A percentile compares a stretch with the other conserved stretches of the same genome.
Evolutionary conservation across 1,284 basidiomycete species (phyloP).

Genomic region (Ustilago tritici): DNA sequence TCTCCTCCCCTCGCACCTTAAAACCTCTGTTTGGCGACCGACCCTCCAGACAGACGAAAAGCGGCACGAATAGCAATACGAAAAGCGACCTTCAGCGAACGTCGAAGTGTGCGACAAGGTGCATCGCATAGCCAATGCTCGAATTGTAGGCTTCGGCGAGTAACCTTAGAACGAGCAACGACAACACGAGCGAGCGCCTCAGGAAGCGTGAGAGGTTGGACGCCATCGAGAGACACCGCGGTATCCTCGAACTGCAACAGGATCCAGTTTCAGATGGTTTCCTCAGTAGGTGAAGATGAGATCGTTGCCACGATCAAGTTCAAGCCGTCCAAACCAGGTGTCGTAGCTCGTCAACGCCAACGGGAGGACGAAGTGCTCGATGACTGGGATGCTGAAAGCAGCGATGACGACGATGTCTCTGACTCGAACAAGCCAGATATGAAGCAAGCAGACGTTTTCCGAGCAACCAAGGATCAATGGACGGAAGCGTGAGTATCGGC

Average conservation of each 20-base stretch:
- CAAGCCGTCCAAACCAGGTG: slow-evolving; percentile 26
- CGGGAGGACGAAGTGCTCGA: slow-evolving; percentile 29
- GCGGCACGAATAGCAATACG: no score
- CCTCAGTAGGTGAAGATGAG: slow-evolving; percentile 7
- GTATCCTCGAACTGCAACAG: background rate
- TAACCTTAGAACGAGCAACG: background rate
- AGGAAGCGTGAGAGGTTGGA: background rate
- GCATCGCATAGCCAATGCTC: background rate
- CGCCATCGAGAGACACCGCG: background rate
- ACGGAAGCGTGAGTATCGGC: slow-evolving; percentile 36
- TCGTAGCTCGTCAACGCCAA: slow-evolving; percentile 14
- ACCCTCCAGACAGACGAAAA: no score
- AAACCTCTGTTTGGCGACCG: no score
- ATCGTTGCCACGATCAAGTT: slow-evolving; percentile 44
- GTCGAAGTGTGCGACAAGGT: no score
- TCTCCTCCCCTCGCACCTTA: background rate
- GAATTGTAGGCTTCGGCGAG: background rate
- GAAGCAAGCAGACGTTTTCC: slow-evolving; percentile 30
- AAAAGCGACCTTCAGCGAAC: no score
- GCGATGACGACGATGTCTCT: slow-evolving; percentile 17
- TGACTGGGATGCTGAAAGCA: slow-evolving; percentile 53
- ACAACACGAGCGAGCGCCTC: background rate
- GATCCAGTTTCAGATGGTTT: background rate
- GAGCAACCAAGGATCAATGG: slow-evolving; percentile 40
- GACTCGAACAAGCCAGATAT: background rate